A percentile compares a stretch with the other conserved stretches of the same genome.
Evolutionary conservation across 2,329 filamentous ascomycete genomes (phyloP).

Genomic region (Alternaria gaisen): DNA sequence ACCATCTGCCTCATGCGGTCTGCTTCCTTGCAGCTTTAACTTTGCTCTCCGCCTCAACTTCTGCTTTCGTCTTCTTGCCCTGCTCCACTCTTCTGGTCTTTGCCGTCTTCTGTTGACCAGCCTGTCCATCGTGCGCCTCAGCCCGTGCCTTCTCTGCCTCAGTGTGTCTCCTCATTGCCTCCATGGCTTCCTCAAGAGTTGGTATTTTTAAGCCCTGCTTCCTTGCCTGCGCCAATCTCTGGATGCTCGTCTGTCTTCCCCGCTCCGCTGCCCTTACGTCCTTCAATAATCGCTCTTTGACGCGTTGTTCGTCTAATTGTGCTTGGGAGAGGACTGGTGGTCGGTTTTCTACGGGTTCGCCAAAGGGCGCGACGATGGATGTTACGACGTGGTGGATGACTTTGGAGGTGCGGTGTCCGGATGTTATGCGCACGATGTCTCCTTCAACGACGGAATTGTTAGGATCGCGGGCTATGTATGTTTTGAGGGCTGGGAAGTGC

Average conservation of each 20-base stretch:
- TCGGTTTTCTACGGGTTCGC: constrained; percentile 69
- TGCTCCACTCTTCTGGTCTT: constrained; percentile 38
- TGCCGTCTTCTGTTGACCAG: constrained; percentile 36
- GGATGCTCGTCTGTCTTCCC: constrained; percentile 39
- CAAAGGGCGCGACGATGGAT: constrained; percentile 76
- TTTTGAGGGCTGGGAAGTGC: constrained; percentile 71
- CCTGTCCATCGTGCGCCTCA: constrained; percentile 37
- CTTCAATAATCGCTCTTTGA: constrained; percentile 66
- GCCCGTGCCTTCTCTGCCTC: constrained; percentile 28
- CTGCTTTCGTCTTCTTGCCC: constrained; percentile 36
- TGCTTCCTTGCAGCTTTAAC: constrained; percentile 35
- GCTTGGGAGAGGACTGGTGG: constrained; percentile 71
- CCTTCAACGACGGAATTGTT: constrained; percentile 75
- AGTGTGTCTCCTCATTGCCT: constrained; percentile 35
- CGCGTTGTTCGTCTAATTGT: constrained; percentile 66
- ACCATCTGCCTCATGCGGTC: constrained; percentile 11
- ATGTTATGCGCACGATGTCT: constrained; percentile 76
- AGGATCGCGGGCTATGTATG: constrained; percentile 81
- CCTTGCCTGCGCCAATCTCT: constrained; percentile 39
- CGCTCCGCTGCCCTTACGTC: constrained; percentile 60
- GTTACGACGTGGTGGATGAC: constrained; percentile 78
- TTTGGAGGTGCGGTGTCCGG: constrained; percentile 71
- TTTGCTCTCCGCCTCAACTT: constrained; percentile 35
- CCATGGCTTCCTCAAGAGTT: constrained; percentile 43
- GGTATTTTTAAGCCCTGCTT: constrained; percentile 41